These are phyloP conservation scores for Epicoccum sorghinum DNA, from an alignment of 2,329 filamentous ascomycete species.

Conservation along the genomic window DNA sequence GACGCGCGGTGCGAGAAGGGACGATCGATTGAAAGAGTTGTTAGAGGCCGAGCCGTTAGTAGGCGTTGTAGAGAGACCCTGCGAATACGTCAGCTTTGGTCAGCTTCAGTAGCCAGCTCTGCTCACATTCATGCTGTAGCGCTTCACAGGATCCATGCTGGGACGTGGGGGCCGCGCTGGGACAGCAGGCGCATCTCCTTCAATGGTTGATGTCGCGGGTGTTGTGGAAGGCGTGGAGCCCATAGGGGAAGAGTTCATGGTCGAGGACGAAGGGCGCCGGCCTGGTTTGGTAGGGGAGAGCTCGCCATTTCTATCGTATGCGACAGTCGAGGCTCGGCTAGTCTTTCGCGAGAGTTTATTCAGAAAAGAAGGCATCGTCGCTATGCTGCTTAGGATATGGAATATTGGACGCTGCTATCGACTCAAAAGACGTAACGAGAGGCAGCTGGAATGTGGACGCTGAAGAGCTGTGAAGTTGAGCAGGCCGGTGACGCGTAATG, in stretches of 20 bases:
- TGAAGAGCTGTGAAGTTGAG: conserved; percentile 14
- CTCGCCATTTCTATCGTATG: conserved; percentile 34
- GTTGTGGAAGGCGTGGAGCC: conserved; percentile 73
- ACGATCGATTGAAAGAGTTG: conserved; percentile 64
- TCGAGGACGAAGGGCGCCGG: conserved; percentile 66
- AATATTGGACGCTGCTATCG: conserved; percentile 13
- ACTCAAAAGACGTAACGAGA: conserved; percentile 27
- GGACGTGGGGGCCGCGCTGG: conserved; percentile 54
- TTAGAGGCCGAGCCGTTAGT: conserved; percentile 53
- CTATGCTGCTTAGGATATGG: conserved; percentile 18
- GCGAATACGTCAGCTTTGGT: conserved; percentile 10
- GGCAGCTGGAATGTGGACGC: conserved; percentile 14
- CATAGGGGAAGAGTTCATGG: conserved; percentile 61
- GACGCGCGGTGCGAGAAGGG: conserved; percentile 80
- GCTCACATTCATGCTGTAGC: conserved; percentile 59
- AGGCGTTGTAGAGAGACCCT: conserved; percentile 60
- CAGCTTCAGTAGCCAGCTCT: background rate
- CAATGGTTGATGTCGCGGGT: conserved; percentile 73
- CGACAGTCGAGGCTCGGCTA: conserved; percentile 68
- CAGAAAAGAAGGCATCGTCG: conserved; percentile 66
- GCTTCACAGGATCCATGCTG: conserved; percentile 52
- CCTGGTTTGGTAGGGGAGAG: conserved; percentile 22
- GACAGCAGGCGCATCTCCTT: conserved; percentile 65
- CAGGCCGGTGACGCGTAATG: conserved; percentile 34
- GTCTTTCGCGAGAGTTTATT: conserved; percentile 79